A percentile compares a stretch with the other conserved stretches of the same genome.
phyloP scores from a whole-genome alignment of 345 rosid genomes.

The Gossypium ekmanianum region DNA sequence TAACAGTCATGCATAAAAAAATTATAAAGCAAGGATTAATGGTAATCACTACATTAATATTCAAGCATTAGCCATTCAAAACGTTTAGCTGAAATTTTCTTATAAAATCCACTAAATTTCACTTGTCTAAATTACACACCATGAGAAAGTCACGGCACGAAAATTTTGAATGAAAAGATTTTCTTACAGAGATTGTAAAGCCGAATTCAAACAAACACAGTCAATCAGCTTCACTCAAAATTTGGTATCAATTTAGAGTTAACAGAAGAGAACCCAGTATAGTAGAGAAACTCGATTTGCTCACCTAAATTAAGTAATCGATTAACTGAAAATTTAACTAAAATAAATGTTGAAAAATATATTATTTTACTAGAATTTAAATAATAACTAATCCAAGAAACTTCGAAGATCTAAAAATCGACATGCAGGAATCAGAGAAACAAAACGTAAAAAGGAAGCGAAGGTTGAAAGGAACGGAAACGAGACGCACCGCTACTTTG shows the following conservation, averaged over 20 bases:
- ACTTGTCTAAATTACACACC: background rate
- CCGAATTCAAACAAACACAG: background rate
- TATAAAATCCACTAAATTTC: background rate
- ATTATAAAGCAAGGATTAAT: background rate
- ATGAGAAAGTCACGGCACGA: background rate
- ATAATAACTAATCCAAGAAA: conserved; percentile 1
- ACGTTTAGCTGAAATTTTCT: background rate
- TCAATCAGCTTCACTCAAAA: conserved; percentile 14
- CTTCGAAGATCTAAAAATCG: background rate
- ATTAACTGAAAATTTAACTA: background rate
- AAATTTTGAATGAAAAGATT: background rate
- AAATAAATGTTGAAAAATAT: background rate
- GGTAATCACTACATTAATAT: background rate
- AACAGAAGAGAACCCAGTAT: background rate
- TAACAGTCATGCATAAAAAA: background rate
- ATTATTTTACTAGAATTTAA: background rate
- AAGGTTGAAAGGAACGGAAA: background rate
- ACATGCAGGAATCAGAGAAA: background rate
- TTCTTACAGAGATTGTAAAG: background rate
- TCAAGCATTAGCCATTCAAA: background rate
- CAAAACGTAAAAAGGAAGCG: background rate
- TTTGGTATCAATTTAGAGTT: background rate
- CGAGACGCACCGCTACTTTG: conserved; percentile 60
- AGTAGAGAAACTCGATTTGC: background rate
- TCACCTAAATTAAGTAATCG: background rate